Base-by-base conservation (phyloP, 2,329 filamentous ascomycete species). In the Alternaria panax region DNA sequence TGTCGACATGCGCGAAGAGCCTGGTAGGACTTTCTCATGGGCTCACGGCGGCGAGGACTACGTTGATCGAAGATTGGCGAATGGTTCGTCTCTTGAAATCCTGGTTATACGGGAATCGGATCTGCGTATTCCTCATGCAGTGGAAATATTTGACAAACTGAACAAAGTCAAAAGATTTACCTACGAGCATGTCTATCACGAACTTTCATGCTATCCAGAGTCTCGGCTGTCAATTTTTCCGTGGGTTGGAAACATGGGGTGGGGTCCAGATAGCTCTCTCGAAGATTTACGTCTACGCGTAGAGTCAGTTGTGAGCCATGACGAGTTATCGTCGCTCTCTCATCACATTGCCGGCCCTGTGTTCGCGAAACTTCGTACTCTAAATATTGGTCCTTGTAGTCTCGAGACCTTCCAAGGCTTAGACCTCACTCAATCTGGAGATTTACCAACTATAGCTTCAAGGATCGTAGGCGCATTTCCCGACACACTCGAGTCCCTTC, bases 381-480 rank as follows among this genome's bases (percentile, higher is more conserved):
- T 59, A 20, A 40, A 59, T n/a, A 51, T 59, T 4, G 51, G 57
- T 18, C 57, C 57, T 27, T 59, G 57, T 30, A 43, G 36, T 24
- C 5, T 28, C 24, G 30, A 8, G 9, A 59, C 51, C 7, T 54
- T 54, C 28, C 27, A 3, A n/a, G 28, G 24, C 7, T 42, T 30
- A 6, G 36, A 52, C 14, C 27, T 30, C 14, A 16, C 50, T 25
- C 38, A 14, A 20, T 20, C 24, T 40, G 48, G 24, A 51, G 45
- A 51, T 36, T 24, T 18, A 27, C 24, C 22, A 27, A 14, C 12
- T 40, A 51, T 18, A 51, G 34, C 50, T 22, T 28, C 36, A 20
- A 40, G 18, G 25, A 43, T 55, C 24, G 38, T 48, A 12, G 9
- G 24, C 2, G 18, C 40, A 20, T 38, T 59, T 20, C 57, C 57